Base-by-base conservation (phyloP, 1,139 yeast genomes). In the Yamadazyma atmosphaerica region DNA sequence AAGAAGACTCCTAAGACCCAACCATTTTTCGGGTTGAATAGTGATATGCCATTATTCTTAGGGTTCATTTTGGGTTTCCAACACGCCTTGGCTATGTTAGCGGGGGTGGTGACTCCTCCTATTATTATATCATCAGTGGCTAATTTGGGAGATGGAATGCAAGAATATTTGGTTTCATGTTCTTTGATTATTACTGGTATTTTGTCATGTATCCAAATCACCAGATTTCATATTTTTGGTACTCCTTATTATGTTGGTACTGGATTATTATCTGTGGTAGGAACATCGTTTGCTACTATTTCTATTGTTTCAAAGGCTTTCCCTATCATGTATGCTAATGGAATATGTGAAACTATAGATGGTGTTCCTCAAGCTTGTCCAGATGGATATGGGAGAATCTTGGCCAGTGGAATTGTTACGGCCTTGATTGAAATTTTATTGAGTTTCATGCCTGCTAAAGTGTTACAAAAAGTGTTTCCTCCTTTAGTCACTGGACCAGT, bases 401-500 rank as follows among this genome's bases (percentile, higher is more conserved):
- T 89, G 46, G 96, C 86, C 31, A 83, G 95, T 13, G 82, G 88
- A n/a, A 72, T 79, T 37, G 75, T 81, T 13, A 86, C 95, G 63
- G 84, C 88, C 1, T 68, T 89, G 30, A 55, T 88, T 21, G 95
- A 87, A 68, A 72, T 89, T 31, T 51, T 73, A 7, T 60, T 86
- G 38, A 82, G 95, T 2, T 88, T 88, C 58, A 61, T 83, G 49
- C 96, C 96, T 10, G 79, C 96, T 2, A 74, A 69, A 41, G 51
- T 72, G 13, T 72, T 89, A 50, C 87, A 84, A 59, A 79, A 72
- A 49, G 58, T 86, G 33, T 89, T 89, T 68, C 96, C 96, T 18
- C 88, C 95, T 27, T 67, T 87, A 36, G 96, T 89, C 42, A 88
- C 96, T 18, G 96, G 97, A 39, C 95, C 96, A 2, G 96, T 88